A percentile compares a stretch with the other conserved stretches of the same genome.
phyloP scores from a whole-genome alignment of 192 early-diverging fungal species.

The Gaertneriomyces sp. region DNA sequence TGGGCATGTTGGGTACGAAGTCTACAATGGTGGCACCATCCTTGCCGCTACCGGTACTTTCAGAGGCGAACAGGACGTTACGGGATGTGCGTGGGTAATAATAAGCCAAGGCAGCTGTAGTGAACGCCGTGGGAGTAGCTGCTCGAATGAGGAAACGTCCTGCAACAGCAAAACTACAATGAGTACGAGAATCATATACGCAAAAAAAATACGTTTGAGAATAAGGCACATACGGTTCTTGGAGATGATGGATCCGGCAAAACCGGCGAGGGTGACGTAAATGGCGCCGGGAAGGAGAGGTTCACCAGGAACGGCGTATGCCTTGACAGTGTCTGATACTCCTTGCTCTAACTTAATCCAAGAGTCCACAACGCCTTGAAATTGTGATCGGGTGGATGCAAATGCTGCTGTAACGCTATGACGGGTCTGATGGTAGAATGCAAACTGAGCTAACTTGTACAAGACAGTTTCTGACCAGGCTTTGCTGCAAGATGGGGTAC shows the following conservation, averaged over 20 bases:
- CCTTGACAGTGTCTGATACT: conserved; percentile 3
- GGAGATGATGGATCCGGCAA: conserved; percentile 36
- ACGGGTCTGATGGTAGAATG: conserved; percentile 10
- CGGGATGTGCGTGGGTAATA: conserved; percentile 25
- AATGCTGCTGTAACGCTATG: conserved; percentile 28
- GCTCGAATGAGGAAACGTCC: conserved; percentile 13
- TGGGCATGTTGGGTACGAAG: background rate
- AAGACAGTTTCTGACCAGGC: background rate
- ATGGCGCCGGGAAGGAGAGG: conserved; percentile 29
- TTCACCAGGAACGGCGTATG: conserved; percentile 26
- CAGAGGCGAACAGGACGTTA: conserved; percentile 14
- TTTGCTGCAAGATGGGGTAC: background rate
- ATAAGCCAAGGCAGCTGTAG: conserved; percentile 17
- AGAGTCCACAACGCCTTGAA: conserved; percentile 31
- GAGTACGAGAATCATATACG: background rate
- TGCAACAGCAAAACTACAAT: conserved; percentile 3
- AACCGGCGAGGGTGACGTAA: conserved; percentile 37
- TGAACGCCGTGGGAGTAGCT: conserved; percentile 12
- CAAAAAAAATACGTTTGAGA: background rate
- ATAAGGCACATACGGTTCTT: conserved; percentile 32
- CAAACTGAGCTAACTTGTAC: background rate
- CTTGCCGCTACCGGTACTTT: background rate
- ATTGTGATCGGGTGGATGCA: conserved; percentile 28
- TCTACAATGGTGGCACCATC: background rate
- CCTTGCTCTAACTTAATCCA: conserved; percentile 33